phyloP scores from a whole-genome alignment of 129 eudicot genomes.

The Centrapalus pauciflorus region DNA sequence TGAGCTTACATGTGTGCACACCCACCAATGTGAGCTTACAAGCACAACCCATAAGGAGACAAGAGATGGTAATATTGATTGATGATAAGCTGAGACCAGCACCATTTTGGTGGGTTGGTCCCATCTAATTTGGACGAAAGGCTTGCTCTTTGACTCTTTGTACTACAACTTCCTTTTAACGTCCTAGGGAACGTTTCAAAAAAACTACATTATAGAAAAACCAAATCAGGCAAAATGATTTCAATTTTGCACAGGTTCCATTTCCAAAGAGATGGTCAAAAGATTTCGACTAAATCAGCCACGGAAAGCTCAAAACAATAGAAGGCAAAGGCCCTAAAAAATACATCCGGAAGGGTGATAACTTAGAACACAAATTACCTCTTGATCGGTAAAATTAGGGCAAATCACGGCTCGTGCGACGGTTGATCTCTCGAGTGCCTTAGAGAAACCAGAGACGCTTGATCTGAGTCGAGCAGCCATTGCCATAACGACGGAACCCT shows the following conservation, averaged over 20 bases:
- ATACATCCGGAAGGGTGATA: not conserved
- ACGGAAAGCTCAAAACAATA: not conserved
- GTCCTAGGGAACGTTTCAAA: not conserved
- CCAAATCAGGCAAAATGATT: not conserved
- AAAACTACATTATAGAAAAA: not conserved
- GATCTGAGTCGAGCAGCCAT: conserved; percentile 65
- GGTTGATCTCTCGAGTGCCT: conserved; percentile 36
- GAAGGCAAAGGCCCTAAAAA: not conserved
- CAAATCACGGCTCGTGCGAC: conserved; percentile 24
- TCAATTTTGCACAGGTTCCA: not conserved
- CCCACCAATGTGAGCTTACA: not conserved
- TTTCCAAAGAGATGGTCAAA: not conserved
- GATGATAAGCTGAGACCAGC: not conserved
- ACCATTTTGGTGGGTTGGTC: not conserved
- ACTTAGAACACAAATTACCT: conserved; percentile 19
- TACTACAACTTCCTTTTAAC: too few relatives aligned
- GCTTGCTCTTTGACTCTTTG: too few relatives aligned
- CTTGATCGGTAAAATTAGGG: conserved; percentile 35
- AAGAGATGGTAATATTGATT: not conserved
- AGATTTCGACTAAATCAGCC: not conserved
- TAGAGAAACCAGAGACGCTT: conserved; percentile 35
- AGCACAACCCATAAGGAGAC: not conserved
- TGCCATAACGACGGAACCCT: conserved; percentile 33
- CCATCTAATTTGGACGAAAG: not conserved
- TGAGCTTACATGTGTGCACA: not conserved